phyloP scores from a whole-genome alignment of 176 grass and related monocot species.

The Echinochloa phyllopogon region DNA sequence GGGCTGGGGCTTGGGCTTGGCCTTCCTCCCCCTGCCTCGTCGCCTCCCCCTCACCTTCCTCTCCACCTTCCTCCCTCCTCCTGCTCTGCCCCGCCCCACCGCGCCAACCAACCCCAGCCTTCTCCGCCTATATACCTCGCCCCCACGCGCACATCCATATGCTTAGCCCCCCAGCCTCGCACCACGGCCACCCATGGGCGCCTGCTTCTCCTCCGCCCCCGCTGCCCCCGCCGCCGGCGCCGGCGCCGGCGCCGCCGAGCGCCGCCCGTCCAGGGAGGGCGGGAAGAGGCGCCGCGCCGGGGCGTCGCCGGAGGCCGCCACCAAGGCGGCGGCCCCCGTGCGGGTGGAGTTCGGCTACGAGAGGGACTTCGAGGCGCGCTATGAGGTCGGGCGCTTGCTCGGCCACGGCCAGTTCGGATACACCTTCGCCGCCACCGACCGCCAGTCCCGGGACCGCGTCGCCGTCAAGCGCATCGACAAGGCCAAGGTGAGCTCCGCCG shows the following conservation, averaged over 20 bases:
- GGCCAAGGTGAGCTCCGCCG: constrained; percentile 61
- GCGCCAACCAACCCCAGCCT: constrained; percentile 22
- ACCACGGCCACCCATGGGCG: constrained; percentile 47
- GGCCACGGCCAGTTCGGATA: constrained; percentile 98
- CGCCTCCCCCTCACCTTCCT: constrained; percentile 53
- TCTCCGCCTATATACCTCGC: constrained; percentile 47
- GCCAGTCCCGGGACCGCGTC: constrained; percentile 65
- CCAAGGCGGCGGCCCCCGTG: neutral
- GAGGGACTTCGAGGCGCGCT: constrained; percentile 73
- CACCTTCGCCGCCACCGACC: constrained; percentile 89
- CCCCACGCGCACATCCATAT: constrained; percentile 44
- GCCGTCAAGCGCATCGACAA: constrained; percentile 99
- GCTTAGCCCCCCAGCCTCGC: constrained; percentile 37
- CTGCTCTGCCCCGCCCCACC: neutral
- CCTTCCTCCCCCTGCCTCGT: neutral
- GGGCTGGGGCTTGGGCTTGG: neutral
- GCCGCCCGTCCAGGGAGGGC: neutral
- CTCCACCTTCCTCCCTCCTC: constrained; percentile 47
- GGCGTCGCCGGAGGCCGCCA: neutral
- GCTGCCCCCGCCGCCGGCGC: constrained; percentile 1
- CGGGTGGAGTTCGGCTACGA: constrained; percentile 79
- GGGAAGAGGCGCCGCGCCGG: neutral
- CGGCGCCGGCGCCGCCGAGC: constrained; percentile 18
- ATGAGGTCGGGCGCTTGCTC: constrained; percentile 85
- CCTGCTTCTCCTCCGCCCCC: constrained; percentile 56